Conservation (phyloP, 192 early-diverging fungal species). For the Jimgerdemannia flammicorona region DNA sequence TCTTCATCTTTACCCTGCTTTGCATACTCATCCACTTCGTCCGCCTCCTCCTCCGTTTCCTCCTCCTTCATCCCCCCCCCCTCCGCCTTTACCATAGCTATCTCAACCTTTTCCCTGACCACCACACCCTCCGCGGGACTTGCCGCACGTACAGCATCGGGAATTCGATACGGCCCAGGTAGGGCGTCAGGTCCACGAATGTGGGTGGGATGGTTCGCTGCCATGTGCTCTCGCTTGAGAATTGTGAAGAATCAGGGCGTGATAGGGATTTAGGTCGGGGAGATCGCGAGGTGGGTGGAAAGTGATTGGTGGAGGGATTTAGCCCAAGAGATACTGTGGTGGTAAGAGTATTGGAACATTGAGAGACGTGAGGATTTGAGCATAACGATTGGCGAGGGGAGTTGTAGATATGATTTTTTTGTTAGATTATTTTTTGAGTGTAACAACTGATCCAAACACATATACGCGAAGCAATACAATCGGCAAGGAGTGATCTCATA, state of each 20-base stretch:
- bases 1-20: not conserved
- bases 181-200: constrained; percentile 15
- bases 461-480: no score
- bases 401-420: constrained; percentile 20
- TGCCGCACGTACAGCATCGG: constrained; percentile 21
- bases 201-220: not conserved
- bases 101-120: not conserved
- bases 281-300: constrained; percentile 1
- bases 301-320: constrained; percentile 17
- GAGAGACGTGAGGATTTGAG: not conserved
- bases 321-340: constrained; percentile 10
- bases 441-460: not conserved
- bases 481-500: no score
- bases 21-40: not conserved
- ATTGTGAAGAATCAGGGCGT: not conserved
- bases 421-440: constrained; percentile 21
- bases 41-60: not conserved
- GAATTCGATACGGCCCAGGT: constrained; percentile 25
- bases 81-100: not conserved
- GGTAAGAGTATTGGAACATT: no score
- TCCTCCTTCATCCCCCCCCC: not conserved
- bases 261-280: not conserved
- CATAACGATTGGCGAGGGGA: not conserved
- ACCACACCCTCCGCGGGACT: not conserved
- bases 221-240: not conserved